A percentile compares a stretch with the other conserved stretches of the same genome.
These are phyloP conservation scores for Pleurotus tuber-regium DNA, from an alignment of 768 basidiomycete genomes.

Conservation along the genomic window DNA sequence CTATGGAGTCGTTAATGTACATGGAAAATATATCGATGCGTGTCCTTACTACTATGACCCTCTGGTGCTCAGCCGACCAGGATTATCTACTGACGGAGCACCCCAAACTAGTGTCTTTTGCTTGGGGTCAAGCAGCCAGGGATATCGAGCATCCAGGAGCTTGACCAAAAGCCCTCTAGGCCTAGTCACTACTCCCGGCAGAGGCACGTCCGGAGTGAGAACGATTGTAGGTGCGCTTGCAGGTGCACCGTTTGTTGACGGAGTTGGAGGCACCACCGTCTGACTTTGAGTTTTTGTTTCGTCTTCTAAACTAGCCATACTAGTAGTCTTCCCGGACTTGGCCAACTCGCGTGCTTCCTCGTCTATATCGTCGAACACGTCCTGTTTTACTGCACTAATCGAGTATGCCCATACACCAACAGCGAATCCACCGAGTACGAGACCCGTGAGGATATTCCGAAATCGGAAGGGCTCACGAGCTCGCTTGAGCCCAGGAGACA, in stretches of 20 bases:
- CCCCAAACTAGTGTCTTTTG: conserved; percentile 69
- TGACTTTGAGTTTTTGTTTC: conserved; percentile 21
- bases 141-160: conserved; percentile 42
- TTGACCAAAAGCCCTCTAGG: conserved; percentile 44
- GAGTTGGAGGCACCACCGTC: background rate
- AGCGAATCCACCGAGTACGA: conserved; percentile 68
- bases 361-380: conserved; percentile 85
- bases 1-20: background rate
- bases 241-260: conserved; percentile 19
- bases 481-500: conserved; percentile 85
- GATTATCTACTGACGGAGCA: conserved; percentile 40
- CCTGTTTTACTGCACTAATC: conserved; percentile 91
- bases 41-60: background rate
- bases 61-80: background rate
- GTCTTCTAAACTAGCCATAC: conserved; percentile 26
- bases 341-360: conserved; percentile 67
- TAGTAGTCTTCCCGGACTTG: conserved; percentile 21
- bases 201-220: conserved; percentile 4
- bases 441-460: conserved; percentile 77
- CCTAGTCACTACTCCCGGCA: conserved; percentile 7
- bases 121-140: conserved; percentile 55
- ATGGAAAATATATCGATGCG: background rate
- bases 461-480: conserved; percentile 83
- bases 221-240: conserved; percentile 11
- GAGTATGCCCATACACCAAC: conserved; percentile 89